Conservation (phyloP, 2,329 filamentous ascomycete species). For the Colletotrichum liriopes region DNA sequence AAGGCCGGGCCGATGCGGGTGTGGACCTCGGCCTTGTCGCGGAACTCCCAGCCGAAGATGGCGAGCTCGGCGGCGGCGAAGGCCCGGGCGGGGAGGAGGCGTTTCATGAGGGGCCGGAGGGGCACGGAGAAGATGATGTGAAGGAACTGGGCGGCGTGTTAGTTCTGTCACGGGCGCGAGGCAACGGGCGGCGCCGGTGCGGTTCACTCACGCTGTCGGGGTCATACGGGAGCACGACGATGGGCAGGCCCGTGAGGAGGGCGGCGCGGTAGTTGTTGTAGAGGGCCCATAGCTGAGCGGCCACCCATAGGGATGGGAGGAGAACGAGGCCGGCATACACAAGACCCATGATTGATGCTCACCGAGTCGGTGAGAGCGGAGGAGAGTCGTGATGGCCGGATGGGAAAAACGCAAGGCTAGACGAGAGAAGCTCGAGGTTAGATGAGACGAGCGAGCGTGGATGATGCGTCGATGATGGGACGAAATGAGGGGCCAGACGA, state of each 20-base stretch:
- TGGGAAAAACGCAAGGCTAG: neutral
- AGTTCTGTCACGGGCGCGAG: too few relatives aligned
- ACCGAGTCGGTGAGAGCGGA: neutral
- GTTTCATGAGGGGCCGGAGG: constrained; percentile 45
- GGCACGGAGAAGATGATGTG: constrained; percentile 45
- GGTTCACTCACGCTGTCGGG: neutral
- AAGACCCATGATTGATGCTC: neutral
- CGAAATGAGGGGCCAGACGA: neutral
- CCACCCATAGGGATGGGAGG: constrained; percentile 9
- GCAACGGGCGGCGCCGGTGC: too few relatives aligned
- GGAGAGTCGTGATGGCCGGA: neutral
- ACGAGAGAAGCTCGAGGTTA: neutral
- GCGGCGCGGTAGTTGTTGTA: constrained; percentile 5
- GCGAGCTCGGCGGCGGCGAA: constrained; percentile 47
- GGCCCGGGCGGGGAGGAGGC: constrained; percentile 47
- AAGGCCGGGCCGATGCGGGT: constrained; percentile 50
- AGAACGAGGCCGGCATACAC: neutral
- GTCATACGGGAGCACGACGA: constrained; percentile 6
- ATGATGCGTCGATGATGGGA: neutral
- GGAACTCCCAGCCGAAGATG: constrained; percentile 54
- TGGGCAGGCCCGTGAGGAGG: neutral
- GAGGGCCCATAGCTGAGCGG: constrained; percentile 30
- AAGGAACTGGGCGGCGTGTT: neutral
- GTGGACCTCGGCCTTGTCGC: constrained; percentile 46
- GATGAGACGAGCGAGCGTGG: neutral